A percentile compares a stretch with the other conserved stretches of the same genome.
Conservation (phyloP, 345 rosid genomes). For the Salix udensis region DNA sequence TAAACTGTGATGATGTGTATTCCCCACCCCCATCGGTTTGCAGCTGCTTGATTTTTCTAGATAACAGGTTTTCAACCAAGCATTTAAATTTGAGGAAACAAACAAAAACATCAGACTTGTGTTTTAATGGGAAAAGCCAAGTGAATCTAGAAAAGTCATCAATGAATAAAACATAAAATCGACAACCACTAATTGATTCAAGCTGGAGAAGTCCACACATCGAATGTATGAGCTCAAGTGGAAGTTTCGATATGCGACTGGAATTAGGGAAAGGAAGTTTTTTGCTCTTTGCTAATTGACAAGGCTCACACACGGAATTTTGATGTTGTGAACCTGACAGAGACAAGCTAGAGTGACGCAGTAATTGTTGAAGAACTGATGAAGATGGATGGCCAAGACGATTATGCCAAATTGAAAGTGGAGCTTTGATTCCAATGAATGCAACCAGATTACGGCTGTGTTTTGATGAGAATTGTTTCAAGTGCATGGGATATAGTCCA, state of each 20-base stretch:
- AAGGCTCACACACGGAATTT: neutral
- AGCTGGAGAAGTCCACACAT: neutral
- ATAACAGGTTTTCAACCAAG: neutral
- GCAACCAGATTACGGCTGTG: fast-evolving
- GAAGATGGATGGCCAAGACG: neutral
- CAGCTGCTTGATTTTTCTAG: neutral
- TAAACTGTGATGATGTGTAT: neutral
- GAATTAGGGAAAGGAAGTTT: neutral
- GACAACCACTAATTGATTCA: neutral
- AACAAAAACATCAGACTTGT: neutral
- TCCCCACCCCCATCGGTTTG: neutral
- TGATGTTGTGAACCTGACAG: too few species aligned
- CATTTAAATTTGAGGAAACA: neutral
- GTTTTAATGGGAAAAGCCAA: neutral
- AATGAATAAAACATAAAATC: neutral
- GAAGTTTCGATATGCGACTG: too few species aligned
- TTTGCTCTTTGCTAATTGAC: neutral
- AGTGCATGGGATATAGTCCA: neutral
- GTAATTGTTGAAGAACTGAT: too few species aligned
- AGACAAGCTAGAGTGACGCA: too few species aligned
- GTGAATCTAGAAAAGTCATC: neutral
- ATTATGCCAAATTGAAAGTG: neutral
- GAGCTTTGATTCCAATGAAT: fast-evolving
- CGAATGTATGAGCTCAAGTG: neutral
- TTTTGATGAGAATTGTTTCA: too few species aligned